phyloP scores from a whole-genome alignment of 2,329 filamentous ascomycete genomes.

The Myriangium duriaei region DNA sequence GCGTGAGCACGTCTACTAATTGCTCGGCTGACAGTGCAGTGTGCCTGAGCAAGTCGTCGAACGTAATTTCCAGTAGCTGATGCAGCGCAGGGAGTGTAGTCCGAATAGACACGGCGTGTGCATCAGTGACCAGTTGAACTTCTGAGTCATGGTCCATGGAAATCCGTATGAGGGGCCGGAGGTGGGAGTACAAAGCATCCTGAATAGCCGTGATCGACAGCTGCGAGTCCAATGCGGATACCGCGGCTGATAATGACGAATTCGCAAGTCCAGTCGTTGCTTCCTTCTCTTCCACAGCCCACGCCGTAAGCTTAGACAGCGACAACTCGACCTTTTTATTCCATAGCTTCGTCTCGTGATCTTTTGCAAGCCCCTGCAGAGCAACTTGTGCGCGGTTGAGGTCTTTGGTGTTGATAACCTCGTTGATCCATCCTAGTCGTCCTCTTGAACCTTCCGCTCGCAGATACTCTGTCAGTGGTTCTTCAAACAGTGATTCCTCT shows the following conservation, averaged over 20 bases:
- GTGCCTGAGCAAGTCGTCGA: slow-evolving; percentile 59
- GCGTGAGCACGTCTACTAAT: slow-evolving; percentile 64
- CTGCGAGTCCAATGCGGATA: slow-evolving; percentile 36
- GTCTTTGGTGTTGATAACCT: slow-evolving; percentile 64
- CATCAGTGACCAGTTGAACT: slow-evolving; percentile 48
- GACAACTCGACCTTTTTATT: slow-evolving; percentile 88
- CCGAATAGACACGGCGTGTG: slow-evolving; percentile 10
- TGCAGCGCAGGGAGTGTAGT: slow-evolving; percentile 51
- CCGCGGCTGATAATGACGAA: slow-evolving; percentile 2
- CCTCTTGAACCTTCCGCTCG: slow-evolving; percentile 58
- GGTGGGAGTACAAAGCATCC: slow-evolving; percentile 58
- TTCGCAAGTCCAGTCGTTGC: slow-evolving; percentile 10
- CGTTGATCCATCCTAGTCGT: slow-evolving; percentile 89
- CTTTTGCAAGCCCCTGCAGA: slow-evolving; percentile 56
- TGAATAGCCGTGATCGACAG: slow-evolving; percentile 67
- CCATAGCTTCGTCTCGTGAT: slow-evolving; percentile 71
- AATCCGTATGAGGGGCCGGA: slow-evolving; percentile 53
- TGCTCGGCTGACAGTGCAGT: slow-evolving; percentile 49
- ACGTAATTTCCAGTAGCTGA: slow-evolving; percentile 56
- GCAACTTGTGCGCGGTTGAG: slow-evolving; percentile 60
- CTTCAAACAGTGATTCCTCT: slow-evolving; percentile 45
- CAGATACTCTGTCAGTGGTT: slow-evolving; percentile 66
- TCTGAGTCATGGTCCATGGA: slow-evolving; percentile 73
- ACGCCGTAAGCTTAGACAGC: slow-evolving; percentile 61
- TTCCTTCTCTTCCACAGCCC: slow-evolving; percentile 45